Evolutionary conservation across 1,284 basidiomycete species (phyloP), one percentile per base, ranked within the genome.

Genomic region (Ustilago loliicola): DNA sequence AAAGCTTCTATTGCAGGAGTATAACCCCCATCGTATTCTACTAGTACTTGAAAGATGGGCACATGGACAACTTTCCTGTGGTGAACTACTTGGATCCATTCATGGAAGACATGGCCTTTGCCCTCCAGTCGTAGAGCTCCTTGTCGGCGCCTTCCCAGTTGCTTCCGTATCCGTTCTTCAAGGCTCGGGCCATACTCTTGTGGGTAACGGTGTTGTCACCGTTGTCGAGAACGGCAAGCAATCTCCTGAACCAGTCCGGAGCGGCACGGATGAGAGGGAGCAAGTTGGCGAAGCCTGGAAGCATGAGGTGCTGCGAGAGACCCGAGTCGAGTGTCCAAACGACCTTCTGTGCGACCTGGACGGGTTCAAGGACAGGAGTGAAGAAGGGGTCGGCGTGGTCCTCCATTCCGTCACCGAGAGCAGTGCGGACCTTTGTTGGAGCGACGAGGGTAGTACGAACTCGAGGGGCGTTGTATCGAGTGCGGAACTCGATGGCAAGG

Each of bases 381-480:
- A 85, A 66, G 72, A 86, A 86, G 13, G 75, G 73, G 29, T 80
- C 79, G 50, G 77, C 61, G 53, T 81, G 73, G 65, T 84, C 80
- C 48, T 85, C 81, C 79, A 86, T 81, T 2, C 79, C 83, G 27
- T 83, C 75, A 34, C 83, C 84, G 8, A 86, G 77, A 8, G 82
- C 72, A 48, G 85, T 86, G 38, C 77, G 72, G n/a, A 86, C 85
- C 61, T 86, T 86, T 52, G 83, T 84, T 15, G 85, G 85, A 1
- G 75, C 79, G 53, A 81, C 80, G 48, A 85, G 65, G 27, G 85
- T 80, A 3, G 85, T 80, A 23, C 85, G 79, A 13, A 86, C 81
- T 13, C 77, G 72, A 9, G 72, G 79, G 1, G 83, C 77, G 34
- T 79, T 78, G 81, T 83, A 85, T 25, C 80, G 68, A 2, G 76